These are phyloP conservation scores for Kockovaella imperatae DNA, from an alignment of 768 basidiomycete species.

Conservation along the genomic window DNA sequence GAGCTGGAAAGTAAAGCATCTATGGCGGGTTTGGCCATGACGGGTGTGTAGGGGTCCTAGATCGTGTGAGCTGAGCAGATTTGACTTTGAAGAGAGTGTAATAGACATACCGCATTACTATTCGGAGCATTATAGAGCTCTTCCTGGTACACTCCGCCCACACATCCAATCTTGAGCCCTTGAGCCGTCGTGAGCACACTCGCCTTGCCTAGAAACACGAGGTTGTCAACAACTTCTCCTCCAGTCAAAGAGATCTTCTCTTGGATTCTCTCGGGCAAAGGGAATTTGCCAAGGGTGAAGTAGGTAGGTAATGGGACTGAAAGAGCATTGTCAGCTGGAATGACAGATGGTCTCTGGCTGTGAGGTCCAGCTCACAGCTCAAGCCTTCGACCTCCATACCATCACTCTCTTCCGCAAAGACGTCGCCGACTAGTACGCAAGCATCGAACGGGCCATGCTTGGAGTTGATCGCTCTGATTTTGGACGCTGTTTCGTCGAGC, in stretches of 20 bases:
- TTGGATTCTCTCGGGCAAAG: conserved; percentile 64
- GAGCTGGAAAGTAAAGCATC: conserved; percentile 44
- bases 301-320: conserved; percentile 86
- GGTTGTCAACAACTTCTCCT: conserved; percentile 71
- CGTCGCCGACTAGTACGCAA: conserved; percentile 48
- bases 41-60: conserved; percentile 21
- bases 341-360: not conserved
- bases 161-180: conserved; percentile 70
- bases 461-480: conserved; percentile 72
- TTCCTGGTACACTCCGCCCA: conserved; percentile 68
- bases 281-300: conserved; percentile 77
- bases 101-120: too few relatives aligned
- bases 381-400: conserved; percentile 48
- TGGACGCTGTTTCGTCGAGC: conserved; percentile 65
- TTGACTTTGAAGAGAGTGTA: not conserved
- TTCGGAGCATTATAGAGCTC: conserved; percentile 44
- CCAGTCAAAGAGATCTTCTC: conserved; percentile 67
- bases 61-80: not conserved
- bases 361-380: conserved; percentile 18
- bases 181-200: conserved; percentile 68
- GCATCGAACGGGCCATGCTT: conserved; percentile 89
- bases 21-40: conserved; percentile 16
- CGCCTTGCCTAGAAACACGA: conserved; percentile 86
- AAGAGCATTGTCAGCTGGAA: not conserved
- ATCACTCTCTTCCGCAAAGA: conserved; percentile 57